Evolutionary conservation across 139 green algal species (phyloP).

Genomic region (Haematococcus sp.): DNA sequence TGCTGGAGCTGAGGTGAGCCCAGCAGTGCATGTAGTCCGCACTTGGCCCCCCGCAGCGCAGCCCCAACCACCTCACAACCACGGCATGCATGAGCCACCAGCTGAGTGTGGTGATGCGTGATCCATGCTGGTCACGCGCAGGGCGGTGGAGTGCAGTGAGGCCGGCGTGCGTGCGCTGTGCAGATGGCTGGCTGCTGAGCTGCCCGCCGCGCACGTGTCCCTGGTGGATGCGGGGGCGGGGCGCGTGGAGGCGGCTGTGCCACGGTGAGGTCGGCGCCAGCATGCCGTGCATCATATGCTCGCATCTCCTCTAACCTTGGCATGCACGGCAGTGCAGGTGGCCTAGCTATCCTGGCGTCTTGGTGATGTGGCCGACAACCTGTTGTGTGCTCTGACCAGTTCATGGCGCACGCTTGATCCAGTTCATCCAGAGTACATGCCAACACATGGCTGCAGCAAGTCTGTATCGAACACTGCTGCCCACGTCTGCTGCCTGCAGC

Average conservation of each 20-base stretch:
- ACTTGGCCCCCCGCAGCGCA: not conserved
- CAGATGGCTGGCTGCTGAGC: not conserved
- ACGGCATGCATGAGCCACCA: slow-evolving; percentile 29
- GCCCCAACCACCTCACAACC: slow-evolving; percentile 24
- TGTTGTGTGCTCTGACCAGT: too few species aligned
- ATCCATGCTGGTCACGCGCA: not conserved
- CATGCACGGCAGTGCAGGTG: too few species aligned
- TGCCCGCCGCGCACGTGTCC: not conserved
- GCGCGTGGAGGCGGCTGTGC: not conserved
- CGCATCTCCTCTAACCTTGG: too few species aligned
- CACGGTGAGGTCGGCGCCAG: too few species aligned
- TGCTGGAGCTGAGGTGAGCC: slow-evolving; percentile 23
- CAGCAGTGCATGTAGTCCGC: slow-evolving; percentile 19
- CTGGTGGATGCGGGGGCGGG: not conserved
- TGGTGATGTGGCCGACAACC: too few species aligned
- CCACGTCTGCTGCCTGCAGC: not conserved
- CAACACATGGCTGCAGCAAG: too few species aligned
- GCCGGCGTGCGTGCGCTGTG: not conserved
- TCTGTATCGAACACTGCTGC: too few species aligned
- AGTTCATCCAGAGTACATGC: too few species aligned
- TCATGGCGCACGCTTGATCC: too few species aligned
- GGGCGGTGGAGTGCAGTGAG: not conserved
- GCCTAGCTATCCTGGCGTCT: too few species aligned
- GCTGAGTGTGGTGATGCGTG: slow-evolving; percentile 2
- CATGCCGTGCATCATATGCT: too few species aligned